Conservation (phyloP, 1,284 basidiomycete species). For the Pseudozyma sp. region DNA sequence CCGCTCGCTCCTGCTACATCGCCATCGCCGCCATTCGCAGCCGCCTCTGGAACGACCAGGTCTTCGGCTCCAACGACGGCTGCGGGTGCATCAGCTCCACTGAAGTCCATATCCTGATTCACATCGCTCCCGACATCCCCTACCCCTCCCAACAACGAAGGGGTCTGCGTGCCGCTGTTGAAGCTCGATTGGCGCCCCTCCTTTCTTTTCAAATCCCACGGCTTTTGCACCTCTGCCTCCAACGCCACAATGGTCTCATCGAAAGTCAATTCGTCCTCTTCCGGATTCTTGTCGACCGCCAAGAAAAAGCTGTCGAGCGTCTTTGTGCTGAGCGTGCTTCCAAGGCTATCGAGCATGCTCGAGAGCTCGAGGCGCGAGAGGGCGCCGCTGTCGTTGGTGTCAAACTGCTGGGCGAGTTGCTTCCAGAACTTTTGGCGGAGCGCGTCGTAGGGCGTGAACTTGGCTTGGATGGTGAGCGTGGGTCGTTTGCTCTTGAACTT, state of each 20-base stretch:
- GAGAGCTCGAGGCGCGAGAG: slow-evolving; percentile 88
- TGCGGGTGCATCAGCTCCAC: slow-evolving; percentile 45
- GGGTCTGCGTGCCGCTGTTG: slow-evolving; percentile 47
- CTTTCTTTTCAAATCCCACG: slow-evolving; percentile 50
- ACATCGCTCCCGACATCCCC: slow-evolving; percentile 29
- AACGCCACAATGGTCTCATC: slow-evolving; percentile 73
- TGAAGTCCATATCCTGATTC: slow-evolving; percentile 46
- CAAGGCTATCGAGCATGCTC: slow-evolving; percentile 96
- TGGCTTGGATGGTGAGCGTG: slow-evolving; percentile 75
- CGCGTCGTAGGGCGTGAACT: slow-evolving; percentile 89
- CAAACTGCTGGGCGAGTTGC: slow-evolving; percentile 89
- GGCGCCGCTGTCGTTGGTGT: slow-evolving; percentile 83
- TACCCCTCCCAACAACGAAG: slow-evolving; percentile 31
- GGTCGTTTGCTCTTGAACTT: slow-evolving; percentile 50
- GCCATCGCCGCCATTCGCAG: not conserved
- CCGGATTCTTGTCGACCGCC: slow-evolving; percentile 75
- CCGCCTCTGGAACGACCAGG: not conserved
- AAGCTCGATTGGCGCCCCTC: slow-evolving; percentile 7
- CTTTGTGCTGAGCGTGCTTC: slow-evolving; percentile 84
- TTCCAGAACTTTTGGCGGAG: slow-evolving; percentile 79
- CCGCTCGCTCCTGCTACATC: slow-evolving; percentile 12
- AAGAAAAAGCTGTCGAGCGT: slow-evolving; percentile 77
- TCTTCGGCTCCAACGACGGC: not conserved
- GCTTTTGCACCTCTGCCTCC: slow-evolving; percentile 56
- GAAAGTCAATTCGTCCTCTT: slow-evolving; percentile 79